Evolutionary conservation across 2,329 filamentous ascomycete species (phyloP).

Genomic region (Aspergillus felis): DNA sequence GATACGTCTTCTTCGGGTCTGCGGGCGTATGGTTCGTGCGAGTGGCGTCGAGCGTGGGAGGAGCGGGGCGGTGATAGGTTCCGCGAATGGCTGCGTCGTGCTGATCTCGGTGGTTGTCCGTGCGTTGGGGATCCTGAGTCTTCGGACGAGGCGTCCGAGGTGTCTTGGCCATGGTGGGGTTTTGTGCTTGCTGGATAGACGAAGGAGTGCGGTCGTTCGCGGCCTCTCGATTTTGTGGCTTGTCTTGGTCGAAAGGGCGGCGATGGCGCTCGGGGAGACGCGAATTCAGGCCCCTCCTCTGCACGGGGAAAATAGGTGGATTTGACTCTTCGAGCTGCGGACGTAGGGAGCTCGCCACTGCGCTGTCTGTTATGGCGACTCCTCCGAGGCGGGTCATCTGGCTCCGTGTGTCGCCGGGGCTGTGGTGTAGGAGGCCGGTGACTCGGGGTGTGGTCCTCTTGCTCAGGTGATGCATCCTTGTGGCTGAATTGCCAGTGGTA

Average conservation of each 20-base stretch:
- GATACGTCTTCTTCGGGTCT: slow-evolving; percentile 27
- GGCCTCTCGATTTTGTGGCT: slow-evolving; percentile 17
- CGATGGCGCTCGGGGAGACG: slow-evolving; percentile 25
- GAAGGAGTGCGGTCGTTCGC: slow-evolving; percentile 17
- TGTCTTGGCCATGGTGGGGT: neutral
- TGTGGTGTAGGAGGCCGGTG: slow-evolving; percentile 13
- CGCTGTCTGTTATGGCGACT: slow-evolving; percentile 21
- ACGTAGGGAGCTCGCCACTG: slow-evolving; percentile 19
- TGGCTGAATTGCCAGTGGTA: slow-evolving; percentile 29
- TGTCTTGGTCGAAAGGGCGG: slow-evolving; percentile 21
- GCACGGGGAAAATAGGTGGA: slow-evolving; percentile 15
- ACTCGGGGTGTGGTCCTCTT: slow-evolving; percentile 18
- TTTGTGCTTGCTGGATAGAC: slow-evolving; percentile 16
- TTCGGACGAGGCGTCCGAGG: slow-evolving; percentile 14
- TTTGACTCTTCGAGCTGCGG: slow-evolving; percentile 16
- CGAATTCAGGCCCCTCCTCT: slow-evolving; percentile 13
- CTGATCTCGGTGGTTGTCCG: slow-evolving; percentile 10
- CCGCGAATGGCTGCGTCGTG: slow-evolving; percentile 10
- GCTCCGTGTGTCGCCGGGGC: slow-evolving; percentile 14
- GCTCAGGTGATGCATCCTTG: slow-evolving; percentile 26
- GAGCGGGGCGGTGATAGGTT: slow-evolving; percentile 26
- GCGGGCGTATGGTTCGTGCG: slow-evolving; percentile 34
- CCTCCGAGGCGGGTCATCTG: slow-evolving; percentile 17
- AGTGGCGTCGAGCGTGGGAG: slow-evolving; percentile 29
- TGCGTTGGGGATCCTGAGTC: slow-evolving; percentile 17